Percentiles rank a stretch among this genome's conserved stretches.
phyloP scores from a whole-genome alignment of 2,329 filamentous ascomycete genomes.

The Xylaria polymorpha region DNA sequence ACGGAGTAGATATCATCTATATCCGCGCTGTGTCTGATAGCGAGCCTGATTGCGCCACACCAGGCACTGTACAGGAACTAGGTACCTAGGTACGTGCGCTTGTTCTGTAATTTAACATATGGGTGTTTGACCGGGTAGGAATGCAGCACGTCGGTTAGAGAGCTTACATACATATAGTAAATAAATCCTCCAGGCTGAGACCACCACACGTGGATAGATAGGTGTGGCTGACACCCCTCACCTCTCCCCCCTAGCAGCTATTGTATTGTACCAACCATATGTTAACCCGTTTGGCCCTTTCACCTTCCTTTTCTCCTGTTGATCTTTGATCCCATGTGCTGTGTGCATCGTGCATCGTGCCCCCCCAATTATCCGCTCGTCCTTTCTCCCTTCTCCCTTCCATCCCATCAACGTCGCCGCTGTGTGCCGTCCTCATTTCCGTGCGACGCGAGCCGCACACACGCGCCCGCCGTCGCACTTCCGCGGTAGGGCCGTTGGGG shows the following conservation, averaged over 20 bases:
- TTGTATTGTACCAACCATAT: no score
- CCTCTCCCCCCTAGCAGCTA: not conserved
- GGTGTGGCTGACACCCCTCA: not conserved
- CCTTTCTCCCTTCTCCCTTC: not conserved
- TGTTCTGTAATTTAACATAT: no score
- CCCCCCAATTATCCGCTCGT: slow-evolving; percentile 15
- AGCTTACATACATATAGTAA: not conserved
- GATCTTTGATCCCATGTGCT: slow-evolving; percentile 30
- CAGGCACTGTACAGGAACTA: no score
- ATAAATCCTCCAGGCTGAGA: not conserved
- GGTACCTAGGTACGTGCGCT: no score
- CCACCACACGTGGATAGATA: not conserved
- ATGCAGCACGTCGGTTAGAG: no score
- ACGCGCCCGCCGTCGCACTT: not conserved
- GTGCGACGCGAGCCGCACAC: slow-evolving; percentile 1
- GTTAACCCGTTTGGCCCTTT: not conserved
- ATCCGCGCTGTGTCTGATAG: not conserved
- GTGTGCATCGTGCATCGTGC: not conserved
- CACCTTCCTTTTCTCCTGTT: slow-evolving; percentile 28
- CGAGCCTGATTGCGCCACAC: not conserved
- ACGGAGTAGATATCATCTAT: not conserved
- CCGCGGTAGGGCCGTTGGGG: not conserved
- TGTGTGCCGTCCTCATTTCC: not conserved
- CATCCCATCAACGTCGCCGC: not conserved
- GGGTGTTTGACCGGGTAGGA: no score